phyloP scores from a whole-genome alignment of 2,329 filamentous ascomycete genomes.

The Sporothrix globosa region DNA sequence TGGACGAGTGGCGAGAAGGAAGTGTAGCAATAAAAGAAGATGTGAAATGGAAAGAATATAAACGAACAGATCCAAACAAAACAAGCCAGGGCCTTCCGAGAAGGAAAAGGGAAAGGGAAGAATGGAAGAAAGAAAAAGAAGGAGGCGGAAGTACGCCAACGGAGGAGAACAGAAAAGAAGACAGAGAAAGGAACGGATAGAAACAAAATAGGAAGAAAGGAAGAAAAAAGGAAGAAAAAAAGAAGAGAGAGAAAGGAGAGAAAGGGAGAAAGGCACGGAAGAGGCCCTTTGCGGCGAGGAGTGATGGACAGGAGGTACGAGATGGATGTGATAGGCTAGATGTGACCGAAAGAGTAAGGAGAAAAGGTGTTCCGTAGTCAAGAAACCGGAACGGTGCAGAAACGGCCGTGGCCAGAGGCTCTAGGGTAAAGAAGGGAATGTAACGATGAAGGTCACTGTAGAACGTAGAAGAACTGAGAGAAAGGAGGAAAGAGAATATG shows the following conservation, averaged over 20 bases:
- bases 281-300: conserved; percentile 6
- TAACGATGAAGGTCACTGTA: not conserved
- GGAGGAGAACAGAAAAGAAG: not conserved
- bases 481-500: not conserved
- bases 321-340: conserved; percentile 5
- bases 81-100: conserved; percentile 4
- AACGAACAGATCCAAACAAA: conserved; percentile 24
- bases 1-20: not conserved
- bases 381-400: conserved; percentile 31
- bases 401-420: conserved; percentile 12
- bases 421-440: not conserved
- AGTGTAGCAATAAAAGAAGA: not conserved
- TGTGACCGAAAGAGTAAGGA: not conserved
- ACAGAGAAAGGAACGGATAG: not conserved
- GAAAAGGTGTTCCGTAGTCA: conserved; percentile 14
- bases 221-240: conserved; percentile 19
- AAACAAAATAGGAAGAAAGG: not conserved
- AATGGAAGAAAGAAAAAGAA: not conserved
- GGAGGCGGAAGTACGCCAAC: not conserved
- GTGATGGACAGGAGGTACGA: conserved; percentile 17
- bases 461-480: not conserved
- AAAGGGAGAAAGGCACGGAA: conserved; percentile 13
- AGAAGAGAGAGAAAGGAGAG: not conserved
- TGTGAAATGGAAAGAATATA: not conserved
- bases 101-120: not conserved